These are phyloP conservation scores for Ploettnerulaceae sp. DNA, from an alignment of 2,329 filamentous ascomycete genomes.

Conservation along the genomic window DNA sequence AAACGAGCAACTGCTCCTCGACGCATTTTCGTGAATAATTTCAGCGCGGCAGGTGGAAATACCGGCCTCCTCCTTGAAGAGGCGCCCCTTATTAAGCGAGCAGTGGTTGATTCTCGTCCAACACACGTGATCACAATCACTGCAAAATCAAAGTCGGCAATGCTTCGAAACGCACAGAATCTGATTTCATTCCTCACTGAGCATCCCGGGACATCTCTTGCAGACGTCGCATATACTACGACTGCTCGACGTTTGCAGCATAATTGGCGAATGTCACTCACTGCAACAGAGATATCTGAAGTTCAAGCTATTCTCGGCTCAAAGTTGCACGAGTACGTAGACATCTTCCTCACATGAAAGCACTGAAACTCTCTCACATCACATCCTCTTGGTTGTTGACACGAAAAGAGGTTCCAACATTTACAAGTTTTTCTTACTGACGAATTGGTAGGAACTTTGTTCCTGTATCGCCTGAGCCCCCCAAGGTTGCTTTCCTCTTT, in stretches of 20 bases:
- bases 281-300: constrained; percentile 40
- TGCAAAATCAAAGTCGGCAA: constrained; percentile 38
- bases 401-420: too few relatives aligned
- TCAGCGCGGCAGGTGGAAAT: constrained; percentile 37
- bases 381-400: too few relatives aligned
- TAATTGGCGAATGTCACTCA: constrained; percentile 49
- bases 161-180: constrained; percentile 27
- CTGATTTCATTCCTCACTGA: constrained; percentile 24
- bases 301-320: constrained; percentile 44
- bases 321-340: too few relatives aligned
- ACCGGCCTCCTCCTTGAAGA: constrained; percentile 33
- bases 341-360: too few relatives aligned
- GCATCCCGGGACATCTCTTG: constrained; percentile 23
- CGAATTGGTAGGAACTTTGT: constrained; percentile 37
- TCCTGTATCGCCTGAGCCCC: constrained; percentile 29
- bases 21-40: constrained; percentile 41
- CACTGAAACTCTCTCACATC: too few relatives aligned
- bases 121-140: constrained; percentile 43
- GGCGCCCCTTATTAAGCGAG: constrained; percentile 32
- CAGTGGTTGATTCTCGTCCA: constrained; percentile 39
- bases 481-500: constrained; percentile 32
- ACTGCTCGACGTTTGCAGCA: constrained; percentile 52
- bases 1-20: constrained; percentile 31
- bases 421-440: too few relatives aligned
- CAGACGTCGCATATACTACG: constrained; percentile 32